Conservation (phyloP, 768 basidiomycete genomes). For the Chalciporus chontae region DNA sequence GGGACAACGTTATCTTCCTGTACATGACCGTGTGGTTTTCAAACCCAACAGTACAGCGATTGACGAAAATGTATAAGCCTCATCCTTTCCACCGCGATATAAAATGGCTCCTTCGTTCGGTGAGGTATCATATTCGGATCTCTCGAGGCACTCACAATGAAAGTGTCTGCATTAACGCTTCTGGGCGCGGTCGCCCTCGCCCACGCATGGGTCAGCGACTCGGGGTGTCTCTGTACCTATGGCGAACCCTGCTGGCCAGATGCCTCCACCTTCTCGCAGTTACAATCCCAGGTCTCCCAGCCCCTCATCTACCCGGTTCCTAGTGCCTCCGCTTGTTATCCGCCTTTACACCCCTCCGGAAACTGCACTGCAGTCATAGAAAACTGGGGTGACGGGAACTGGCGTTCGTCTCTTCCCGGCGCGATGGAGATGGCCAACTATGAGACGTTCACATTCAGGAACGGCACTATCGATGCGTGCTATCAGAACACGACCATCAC, state of each 20-base stretch:
- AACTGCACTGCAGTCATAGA: constrained; percentile 34
- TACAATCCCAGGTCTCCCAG: constrained; percentile 16
- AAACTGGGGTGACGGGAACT: constrained; percentile 33
- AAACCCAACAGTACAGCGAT: too few relatives aligned
- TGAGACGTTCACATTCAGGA: too few relatives aligned
- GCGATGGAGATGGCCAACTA: constrained; percentile 35
- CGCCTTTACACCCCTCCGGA: constrained; percentile 24
- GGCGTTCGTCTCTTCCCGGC: constrained; percentile 41
- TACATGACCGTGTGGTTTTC: too few relatives aligned
- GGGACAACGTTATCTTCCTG: too few relatives aligned
- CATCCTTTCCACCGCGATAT: too few relatives aligned
- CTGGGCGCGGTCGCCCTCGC: neutral
- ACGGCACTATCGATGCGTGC: too few relatives aligned
- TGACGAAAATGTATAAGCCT: too few relatives aligned
- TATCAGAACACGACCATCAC: too few relatives aligned
- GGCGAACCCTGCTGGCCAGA: constrained; percentile 19
- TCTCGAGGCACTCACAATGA: too few relatives aligned
- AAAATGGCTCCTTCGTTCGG: too few relatives aligned
- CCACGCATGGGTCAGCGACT: neutral
- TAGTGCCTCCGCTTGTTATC: constrained; percentile 19
- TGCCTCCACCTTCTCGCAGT: constrained; percentile 9
- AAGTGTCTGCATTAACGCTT: too few relatives aligned
- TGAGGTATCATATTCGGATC: too few relatives aligned
- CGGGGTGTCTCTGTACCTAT: constrained; percentile 16
- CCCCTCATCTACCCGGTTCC: constrained; percentile 14